Evolutionary conservation across 495 filamentous ascomycete species (phyloP), one percentile per base, ranked within the genome.

Genomic region (Terfezia boudieri): DNA sequence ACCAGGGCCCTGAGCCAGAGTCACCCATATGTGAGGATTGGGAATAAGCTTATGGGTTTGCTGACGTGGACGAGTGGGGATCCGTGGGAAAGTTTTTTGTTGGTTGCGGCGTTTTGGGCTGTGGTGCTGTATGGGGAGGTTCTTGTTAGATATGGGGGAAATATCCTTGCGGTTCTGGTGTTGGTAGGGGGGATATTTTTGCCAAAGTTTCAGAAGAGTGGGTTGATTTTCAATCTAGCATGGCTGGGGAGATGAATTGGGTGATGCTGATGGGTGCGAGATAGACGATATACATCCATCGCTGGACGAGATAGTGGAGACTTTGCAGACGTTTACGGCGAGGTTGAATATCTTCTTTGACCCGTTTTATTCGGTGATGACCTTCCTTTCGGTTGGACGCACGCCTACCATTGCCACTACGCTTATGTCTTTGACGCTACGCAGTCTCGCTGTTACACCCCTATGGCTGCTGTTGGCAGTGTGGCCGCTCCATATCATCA

Each of bases 241-340:
- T n/a, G 20, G 38, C 8, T 5, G 38, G 7, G 22, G 12, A 38
- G 23, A 49, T 49, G 59, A 38, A 59, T 59, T 41, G 37, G 26
- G 11, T 17, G 17, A 7, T 17, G 10, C 23, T 52, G 17, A 17
- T n/a, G 36, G 12, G 23, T 12, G 10, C 41, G 55, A 3, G 12
- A 36, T n/a, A 61, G 59, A 61, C 32, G 41, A 46, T 46, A 20
- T 46, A 14, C 55, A 82, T 10, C 49, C 83, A 68, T 95, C 87
- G 43, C 71, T 99, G 41, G 90, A 99, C 8, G 90, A 96, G 70
- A 96, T 99, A 56, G 82, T 99, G 51, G 87, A 94, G 59, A 88
- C 83, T 0, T 70, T 99, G 57, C 82, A 82, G 64, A 76, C 80
- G 23, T 87, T 99, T 62, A 96, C 86, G 2, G 80, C 78, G 4